Percentiles rank a stretch among this genome's conserved stretches.
Conservation (phyloP, 2,329 filamentous ascomycete genomes). For the Coniella lustricola region DNA sequence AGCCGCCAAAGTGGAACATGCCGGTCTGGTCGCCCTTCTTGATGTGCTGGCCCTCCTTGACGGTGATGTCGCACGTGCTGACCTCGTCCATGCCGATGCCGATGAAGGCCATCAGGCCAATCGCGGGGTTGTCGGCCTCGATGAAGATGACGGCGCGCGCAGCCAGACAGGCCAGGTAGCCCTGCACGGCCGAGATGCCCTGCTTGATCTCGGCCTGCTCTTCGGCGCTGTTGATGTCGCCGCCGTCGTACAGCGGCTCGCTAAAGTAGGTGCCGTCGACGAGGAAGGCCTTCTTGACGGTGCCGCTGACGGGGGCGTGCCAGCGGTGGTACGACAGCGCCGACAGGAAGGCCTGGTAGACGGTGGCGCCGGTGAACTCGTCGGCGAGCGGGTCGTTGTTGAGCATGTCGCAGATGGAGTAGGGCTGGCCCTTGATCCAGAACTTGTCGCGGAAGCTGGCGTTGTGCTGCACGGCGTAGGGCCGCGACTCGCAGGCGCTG, state of each 20-base stretch:
- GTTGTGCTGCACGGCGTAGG: conserved; percentile 43
- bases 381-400: conserved; percentile 44
- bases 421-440: conserved; percentile 64
- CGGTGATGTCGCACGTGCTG: conserved; percentile 64
- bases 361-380: conserved; percentile 54
- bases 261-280: conserved; percentile 62
- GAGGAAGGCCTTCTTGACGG: conserved; percentile 44
- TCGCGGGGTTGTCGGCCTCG: conserved; percentile 39
- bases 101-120: conserved; percentile 65
- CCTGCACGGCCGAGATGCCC: conserved; percentile 48
- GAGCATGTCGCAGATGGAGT: conserved; percentile 59
- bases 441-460: conserved; percentile 54
- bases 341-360: conserved; percentile 66
- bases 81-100: conserved; percentile 74
- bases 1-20: conserved; percentile 78
- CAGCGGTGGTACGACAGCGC: conserved; percentile 65
- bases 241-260: conserved; percentile 40
- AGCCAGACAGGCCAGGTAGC: conserved; percentile 60
- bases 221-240: conserved; percentile 28
- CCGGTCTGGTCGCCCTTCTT: conserved; percentile 65
- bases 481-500: conserved; percentile 59
- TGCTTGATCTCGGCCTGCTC: conserved; percentile 16
- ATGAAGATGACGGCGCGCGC: conserved; percentile 57
- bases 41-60: conserved; percentile 57
- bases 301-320: conserved; percentile 62